Conservation (phyloP, 2,329 filamentous ascomycete species). For the Diaporthe caulivora region DNA sequence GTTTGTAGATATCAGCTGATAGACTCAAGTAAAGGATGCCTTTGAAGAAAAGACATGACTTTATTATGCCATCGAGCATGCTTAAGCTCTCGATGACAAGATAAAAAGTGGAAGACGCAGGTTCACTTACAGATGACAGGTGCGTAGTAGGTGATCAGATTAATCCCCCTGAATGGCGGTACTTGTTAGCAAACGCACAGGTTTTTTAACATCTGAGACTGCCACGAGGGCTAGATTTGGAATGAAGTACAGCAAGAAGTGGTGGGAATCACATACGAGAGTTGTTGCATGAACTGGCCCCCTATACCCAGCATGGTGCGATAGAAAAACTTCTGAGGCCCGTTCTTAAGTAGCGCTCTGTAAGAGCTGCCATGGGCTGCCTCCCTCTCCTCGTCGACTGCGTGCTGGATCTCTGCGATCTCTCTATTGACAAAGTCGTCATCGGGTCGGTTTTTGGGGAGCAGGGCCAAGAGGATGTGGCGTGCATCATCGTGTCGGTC, state of each 20-base stretch:
- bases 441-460: constrained; percentile 46
- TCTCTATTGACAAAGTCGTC: constrained; percentile 46
- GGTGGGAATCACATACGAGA: constrained; percentile 31
- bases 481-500: constrained; percentile 39
- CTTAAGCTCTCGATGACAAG: constrained; percentile 25
- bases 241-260: background rate
- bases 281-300: constrained; percentile 46
- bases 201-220: constrained; percentile 44
- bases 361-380: constrained; percentile 50
- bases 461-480: constrained; percentile 49
- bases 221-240: background rate
- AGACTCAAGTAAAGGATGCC: constrained; percentile 42
- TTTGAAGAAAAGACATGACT: constrained; percentile 42
- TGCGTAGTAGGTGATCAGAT: constrained; percentile 47
- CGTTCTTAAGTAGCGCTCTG: constrained; percentile 55
- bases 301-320: constrained; percentile 47
- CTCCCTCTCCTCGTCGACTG: constrained; percentile 54
- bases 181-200: constrained; percentile 43
- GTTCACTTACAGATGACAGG: constrained; percentile 39
- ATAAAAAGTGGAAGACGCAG: background rate
- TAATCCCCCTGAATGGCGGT: constrained; percentile 42
- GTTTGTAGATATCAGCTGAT: constrained; percentile 44
- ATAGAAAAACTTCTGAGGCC: constrained; percentile 49
- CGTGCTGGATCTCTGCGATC: constrained; percentile 53
- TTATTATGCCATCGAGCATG: constrained; percentile 44